Evolutionary conservation across 148 eudicot species (phyloP).

Genomic region (Fagopyrum tataricum): DNA sequence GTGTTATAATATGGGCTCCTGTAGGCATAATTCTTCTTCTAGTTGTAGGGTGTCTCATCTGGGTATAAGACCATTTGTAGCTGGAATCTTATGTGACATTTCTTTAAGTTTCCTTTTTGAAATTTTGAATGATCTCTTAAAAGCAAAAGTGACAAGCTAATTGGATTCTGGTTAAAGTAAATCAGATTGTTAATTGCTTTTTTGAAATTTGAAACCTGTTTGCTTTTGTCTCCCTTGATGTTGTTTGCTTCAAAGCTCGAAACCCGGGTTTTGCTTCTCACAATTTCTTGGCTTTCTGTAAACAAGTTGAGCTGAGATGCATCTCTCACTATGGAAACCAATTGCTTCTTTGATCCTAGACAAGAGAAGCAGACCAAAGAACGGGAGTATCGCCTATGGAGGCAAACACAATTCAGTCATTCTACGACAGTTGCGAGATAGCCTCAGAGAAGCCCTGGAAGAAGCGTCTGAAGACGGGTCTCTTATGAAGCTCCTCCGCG

Average conservation of each 20-base stretch:
- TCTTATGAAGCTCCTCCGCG: conserved; percentile 59
- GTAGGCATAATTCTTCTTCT: not conserved
- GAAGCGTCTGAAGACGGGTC: conserved; percentile 98
- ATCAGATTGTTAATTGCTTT: conserved; percentile 6
- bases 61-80: not conserved
- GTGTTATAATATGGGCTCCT: not conserved
- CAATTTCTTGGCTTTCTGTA: conserved; percentile 16
- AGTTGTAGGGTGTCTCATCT: not conserved
- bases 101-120: not conserved
- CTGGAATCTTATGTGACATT: not conserved
- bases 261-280: conserved; percentile 15
- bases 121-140: not conserved
- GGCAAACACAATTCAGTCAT: conserved; percentile 44
- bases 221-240: conserved; percentile 12
- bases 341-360: conserved; percentile 57
- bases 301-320: conserved; percentile 44
- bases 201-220: conserved; percentile 28
- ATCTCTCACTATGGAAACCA: conserved; percentile 48
- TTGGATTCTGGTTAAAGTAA: not conserved
- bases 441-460: conserved; percentile 86
- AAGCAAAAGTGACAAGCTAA: not conserved
- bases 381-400: conserved; percentile 44
- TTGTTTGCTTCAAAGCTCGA: conserved; percentile 20
- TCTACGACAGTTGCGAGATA: conserved; percentile 66
- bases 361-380: conserved; percentile 65